These are phyloP conservation scores for Uronychia binucleata DNA, from an alignment of 73 alveolate species.

Conservation along the genomic window DNA sequence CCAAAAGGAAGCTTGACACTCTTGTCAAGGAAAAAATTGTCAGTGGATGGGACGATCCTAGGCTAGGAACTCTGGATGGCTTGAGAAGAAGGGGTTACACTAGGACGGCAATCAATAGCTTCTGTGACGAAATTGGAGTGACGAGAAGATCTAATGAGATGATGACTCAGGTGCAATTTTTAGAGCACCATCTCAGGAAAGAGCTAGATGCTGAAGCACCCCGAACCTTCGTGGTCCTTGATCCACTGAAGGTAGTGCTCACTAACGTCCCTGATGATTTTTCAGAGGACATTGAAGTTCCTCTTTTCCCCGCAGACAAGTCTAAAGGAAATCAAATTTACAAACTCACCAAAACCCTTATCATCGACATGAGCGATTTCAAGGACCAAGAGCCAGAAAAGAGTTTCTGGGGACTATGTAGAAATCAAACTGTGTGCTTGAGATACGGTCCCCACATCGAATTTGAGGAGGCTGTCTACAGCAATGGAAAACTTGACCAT, in stretches of 20 bases:
- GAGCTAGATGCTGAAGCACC: slow-evolving; percentile 95
- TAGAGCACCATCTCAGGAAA: slow-evolving; percentile 93
- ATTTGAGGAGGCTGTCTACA: slow-evolving; percentile 78
- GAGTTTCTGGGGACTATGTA: slow-evolving; percentile 95
- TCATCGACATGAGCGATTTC: slow-evolving; percentile 92
- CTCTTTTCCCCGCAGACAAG: slow-evolving; percentile 89
- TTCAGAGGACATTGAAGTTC: slow-evolving; percentile 77
- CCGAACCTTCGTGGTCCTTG: slow-evolving; percentile 95
- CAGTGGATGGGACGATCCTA: slow-evolving; percentile 99
- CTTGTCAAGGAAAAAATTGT: slow-evolving; percentile 84
- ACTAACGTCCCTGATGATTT: slow-evolving; percentile 72
- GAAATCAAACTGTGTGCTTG: slow-evolving; percentile 92
- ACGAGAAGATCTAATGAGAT: slow-evolving; percentile 97
- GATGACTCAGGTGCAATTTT: slow-evolving; percentile 84
- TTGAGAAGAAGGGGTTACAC: slow-evolving; percentile 98
- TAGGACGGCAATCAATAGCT: slow-evolving; percentile 94
- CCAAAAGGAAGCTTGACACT: slow-evolving; percentile 93
- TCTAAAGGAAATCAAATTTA: slow-evolving; percentile 88
- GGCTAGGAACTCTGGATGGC: slow-evolving; percentile 96
- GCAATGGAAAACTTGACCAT: slow-evolving; percentile 66
- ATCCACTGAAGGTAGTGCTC: slow-evolving; percentile 89
- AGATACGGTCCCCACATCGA: slow-evolving; percentile 87
- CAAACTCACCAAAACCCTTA: slow-evolving; percentile 72
- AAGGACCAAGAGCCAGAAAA: slow-evolving; percentile 78
- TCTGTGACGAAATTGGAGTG: slow-evolving; percentile 95